Evolutionary conservation across 2,329 filamentous ascomycete species (phyloP).

Genomic region (Colletotrichum cereale): DNA sequence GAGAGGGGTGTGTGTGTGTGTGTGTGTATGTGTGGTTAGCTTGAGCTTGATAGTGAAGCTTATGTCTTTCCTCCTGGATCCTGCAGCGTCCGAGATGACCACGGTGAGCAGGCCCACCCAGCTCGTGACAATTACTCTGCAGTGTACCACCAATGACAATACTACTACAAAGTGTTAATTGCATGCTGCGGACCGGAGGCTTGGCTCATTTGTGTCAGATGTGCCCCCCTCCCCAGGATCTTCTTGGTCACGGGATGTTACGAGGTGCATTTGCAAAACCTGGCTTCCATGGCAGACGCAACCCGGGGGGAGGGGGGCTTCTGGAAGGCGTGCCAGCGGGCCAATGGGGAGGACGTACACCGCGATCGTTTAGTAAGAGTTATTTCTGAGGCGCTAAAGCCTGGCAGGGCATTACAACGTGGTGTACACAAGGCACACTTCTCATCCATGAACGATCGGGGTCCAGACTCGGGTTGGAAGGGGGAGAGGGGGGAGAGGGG

Average conservation of each 20-base stretch:
- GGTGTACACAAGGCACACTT: neutral
- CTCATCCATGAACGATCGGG: neutral
- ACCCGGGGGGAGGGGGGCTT: neutral
- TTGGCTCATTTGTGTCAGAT: neutral
- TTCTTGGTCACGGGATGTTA: slow-evolving; percentile 28
- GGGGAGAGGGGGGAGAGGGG: neutral
- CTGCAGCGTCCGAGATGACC: neutral
- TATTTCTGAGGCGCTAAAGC: neutral
- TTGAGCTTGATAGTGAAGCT: neutral
- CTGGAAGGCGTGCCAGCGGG: neutral
- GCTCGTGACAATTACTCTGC: no score
- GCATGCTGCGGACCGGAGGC: neutral
- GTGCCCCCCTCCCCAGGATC: slow-evolving; percentile 4
- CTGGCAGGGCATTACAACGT: neutral
- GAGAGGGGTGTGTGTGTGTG: neutral
- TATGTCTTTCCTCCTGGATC: neutral
- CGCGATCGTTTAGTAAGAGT: neutral
- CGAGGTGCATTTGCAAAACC: neutral
- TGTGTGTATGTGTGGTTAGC: neutral
- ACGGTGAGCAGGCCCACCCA: neutral
- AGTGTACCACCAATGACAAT: no score
- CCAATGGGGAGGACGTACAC: neutral
- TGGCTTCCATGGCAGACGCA: neutral
- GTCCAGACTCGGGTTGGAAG: neutral
- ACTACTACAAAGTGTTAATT: neutral